A percentile compares a stretch with the other conserved stretches of the same genome.
These are phyloP conservation scores for Amanita muscaria DNA, from an alignment of 768 basidiomycete genomes.

Conservation along the genomic window DNA sequence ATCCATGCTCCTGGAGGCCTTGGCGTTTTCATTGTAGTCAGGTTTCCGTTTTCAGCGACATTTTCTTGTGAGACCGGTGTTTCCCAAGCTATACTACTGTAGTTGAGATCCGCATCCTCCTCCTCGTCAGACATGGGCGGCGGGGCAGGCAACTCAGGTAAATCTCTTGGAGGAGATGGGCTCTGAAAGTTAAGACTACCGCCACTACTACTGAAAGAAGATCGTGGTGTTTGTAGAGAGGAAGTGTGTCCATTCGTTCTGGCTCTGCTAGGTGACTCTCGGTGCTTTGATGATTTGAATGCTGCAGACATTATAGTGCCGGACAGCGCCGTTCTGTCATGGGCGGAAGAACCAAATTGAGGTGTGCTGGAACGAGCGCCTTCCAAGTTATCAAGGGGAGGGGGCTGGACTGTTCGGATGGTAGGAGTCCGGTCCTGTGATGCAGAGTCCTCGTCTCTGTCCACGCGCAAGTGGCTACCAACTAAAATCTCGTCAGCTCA, in stretches of 20 bases:
- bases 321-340: neutral
- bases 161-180: constrained; percentile 51
- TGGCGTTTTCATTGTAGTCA: constrained; percentile 20
- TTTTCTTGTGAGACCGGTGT: neutral
- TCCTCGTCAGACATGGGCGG: constrained; percentile 50
- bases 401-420: constrained; percentile 12
- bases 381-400: neutral
- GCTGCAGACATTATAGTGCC: neutral
- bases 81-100: constrained; percentile 2
- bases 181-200: constrained; percentile 46
- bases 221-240: constrained; percentile 13
- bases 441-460: constrained; percentile 8
- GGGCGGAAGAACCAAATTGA: neutral
- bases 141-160: constrained; percentile 61
- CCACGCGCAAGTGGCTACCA: neutral
- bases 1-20: constrained; percentile 30
- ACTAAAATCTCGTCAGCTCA: neutral
- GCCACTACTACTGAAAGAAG: constrained; percentile 24
- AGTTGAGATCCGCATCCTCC: constrained; percentile 20
- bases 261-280: neutral
- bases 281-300: neutral
- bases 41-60: constrained; percentile 9
- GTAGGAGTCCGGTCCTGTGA: constrained; percentile 20
- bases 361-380: neutral
- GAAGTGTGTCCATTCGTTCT: neutral